These are phyloP conservation scores for Microascus cirrosus DNA, from an alignment of 2,329 filamentous ascomycete genomes.

Conservation along the genomic window DNA sequence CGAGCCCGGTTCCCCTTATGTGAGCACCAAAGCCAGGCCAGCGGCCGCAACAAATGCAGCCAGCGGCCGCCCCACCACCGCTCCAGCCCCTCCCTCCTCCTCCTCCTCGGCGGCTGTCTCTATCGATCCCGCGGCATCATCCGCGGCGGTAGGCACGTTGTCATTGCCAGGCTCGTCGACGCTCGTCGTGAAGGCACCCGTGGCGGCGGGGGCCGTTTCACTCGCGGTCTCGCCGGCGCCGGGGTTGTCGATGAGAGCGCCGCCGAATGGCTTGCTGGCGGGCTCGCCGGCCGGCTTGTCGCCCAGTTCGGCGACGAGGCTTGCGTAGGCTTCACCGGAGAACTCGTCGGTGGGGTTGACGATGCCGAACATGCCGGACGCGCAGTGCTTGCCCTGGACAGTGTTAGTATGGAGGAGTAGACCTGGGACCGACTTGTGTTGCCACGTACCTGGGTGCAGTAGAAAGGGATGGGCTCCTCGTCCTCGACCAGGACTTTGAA, in stretches of 20 bases:
- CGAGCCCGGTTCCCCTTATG: too few relatives aligned
- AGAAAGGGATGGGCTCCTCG: conserved; percentile 22
- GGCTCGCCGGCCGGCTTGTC: conserved; percentile 10
- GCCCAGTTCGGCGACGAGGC: conserved; percentile 3
- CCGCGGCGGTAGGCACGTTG: not conserved
- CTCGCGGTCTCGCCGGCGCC: conserved; percentile 6
- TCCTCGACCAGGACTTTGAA: conserved; percentile 21
- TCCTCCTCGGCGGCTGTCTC: not conserved
- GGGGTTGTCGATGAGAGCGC: conserved; percentile 14
- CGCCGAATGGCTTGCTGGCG: conserved; percentile 15
- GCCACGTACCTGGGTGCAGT: conserved; percentile 18
- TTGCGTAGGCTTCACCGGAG: conserved; percentile 19
- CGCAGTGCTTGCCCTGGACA: conserved; percentile 19
- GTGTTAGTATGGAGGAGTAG: not conserved
- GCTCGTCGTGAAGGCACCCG: not conserved
- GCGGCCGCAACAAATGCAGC: not conserved
- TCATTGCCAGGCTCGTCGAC: not conserved
- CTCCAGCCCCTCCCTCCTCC: not conserved
- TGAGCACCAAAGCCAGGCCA: not conserved
- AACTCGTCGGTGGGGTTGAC: conserved; percentile 19
- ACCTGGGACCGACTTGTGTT: too few relatives aligned
- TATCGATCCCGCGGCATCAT: not conserved
- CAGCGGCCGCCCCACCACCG: not conserved
- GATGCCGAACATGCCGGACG: conserved; percentile 26
- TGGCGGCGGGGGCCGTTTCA: not conserved